Evolutionary conservation across 2,329 filamentous ascomycete genomes (phyloP), one percentile per base, ranked within the genome.

Genomic region (Coleophoma crateriformis): DNA sequence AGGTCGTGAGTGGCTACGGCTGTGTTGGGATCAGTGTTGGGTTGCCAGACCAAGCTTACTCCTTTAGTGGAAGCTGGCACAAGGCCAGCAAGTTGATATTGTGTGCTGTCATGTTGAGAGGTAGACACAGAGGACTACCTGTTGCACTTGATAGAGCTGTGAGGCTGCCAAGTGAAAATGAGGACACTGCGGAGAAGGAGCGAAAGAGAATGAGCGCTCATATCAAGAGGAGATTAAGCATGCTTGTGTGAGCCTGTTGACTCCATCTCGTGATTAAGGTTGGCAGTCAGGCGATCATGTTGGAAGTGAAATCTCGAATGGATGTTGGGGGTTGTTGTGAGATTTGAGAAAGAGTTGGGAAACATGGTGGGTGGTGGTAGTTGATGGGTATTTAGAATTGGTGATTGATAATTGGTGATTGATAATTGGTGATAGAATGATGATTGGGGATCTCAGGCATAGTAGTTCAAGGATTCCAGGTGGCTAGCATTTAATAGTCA

Each of bases 21-120:
- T 80, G 76, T 46, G 80, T 85, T n/a, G 81, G 81, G 4, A 69
- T 85, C 14, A 79, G 74, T 22, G 72, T 78, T 1, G 81, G 81
- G 1, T 66, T 79, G 19, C 77, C 80, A 0, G 68, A 70, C 10
- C 66, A 74, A 50, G 72, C 74, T 44, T 80, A 75, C 58, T 80
- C 77, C 46, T 77, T 85, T 49, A 69, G 69, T 42, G 79, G 79
- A 2, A 73, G 72, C 0, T 78, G 77, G 70, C 74, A 76, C 48
- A 68, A 68, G 1, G 69, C 74, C 12, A 81, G 76, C 61, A 85
- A 84, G 65, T 60, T 85, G 37, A 72, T 82, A 17, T 63, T 84
- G 50, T 74, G 76, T 44, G 68, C 75, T 3, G 78, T 84, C 12
- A 81, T 81, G 68, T 59, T 84, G 33, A 64, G 77, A 7, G 79